Evolutionary conservation across 2,329 filamentous ascomycete species (phyloP), one percentile per base, ranked within the genome.

Genomic region (Exophiala spinifera): DNA sequence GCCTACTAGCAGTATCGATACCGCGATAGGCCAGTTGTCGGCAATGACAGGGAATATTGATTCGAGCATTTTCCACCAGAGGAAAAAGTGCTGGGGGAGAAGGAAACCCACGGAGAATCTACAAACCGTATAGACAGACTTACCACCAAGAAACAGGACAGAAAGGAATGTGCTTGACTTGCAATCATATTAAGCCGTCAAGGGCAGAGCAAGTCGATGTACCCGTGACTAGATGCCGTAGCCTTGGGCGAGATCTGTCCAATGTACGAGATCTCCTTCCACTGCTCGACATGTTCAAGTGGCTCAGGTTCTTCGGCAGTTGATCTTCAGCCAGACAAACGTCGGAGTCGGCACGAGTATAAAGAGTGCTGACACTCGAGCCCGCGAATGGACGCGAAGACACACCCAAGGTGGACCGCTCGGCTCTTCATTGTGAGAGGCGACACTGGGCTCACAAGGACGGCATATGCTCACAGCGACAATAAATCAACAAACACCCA

Each of bases 1-100:
- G 17, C 54, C 57, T 13, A 61, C 37, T 15, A 56, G 15, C 28
- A 57, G 17, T 20, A 61, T 46, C 36, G 45, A 46, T 20, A 62
- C 6, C 11, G 59, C 49, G 19, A 58, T 23, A 34, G 52, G 54
- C 61, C 61, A 63, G 47, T 63, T 51, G 15, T 49, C 49, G 46
- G 34, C 46, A 33, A 62, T 40, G 43, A 50, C 17, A 15, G 57
- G 53, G 7, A 64, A 3, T 6, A 64, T 55, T 20, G 53, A 55
- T 42, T 62, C 61, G 31, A 63, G 48, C 62, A 64, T 63, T 37
- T 46, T 31, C 28, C 28, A 11, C 8, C 7, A 10, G 45, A 17
- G 4, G 6, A 39, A 19, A n/a, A 39, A n/a, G 13, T 8, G 36
- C 36, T 19, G 17, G n/a, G 17, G 13, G 4, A 11, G 36, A 15